These are phyloP conservation scores for Xylariaceae sp. DNA, from an alignment of 2,329 filamentous ascomycete genomes.

Conservation along the genomic window DNA sequence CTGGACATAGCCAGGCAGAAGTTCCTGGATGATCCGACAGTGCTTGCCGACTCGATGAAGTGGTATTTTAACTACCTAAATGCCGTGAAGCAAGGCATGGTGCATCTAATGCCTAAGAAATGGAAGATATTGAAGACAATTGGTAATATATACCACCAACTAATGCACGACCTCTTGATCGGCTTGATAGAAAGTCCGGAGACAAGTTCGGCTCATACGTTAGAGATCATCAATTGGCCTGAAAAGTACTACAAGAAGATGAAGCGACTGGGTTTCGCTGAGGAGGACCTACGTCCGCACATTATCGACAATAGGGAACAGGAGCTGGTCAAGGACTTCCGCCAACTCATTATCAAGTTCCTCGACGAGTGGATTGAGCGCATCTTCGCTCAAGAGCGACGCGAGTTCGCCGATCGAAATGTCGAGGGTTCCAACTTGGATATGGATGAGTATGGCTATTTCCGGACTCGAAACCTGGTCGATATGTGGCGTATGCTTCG, in stretches of 20 bases:
- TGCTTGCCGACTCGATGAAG: slow-evolving; percentile 79
- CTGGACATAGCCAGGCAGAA: slow-evolving; percentile 66
- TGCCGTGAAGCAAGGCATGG: slow-evolving; percentile 89
- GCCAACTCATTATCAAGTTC: slow-evolving; percentile 88
- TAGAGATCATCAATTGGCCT: slow-evolving; percentile 90
- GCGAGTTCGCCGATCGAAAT: slow-evolving; percentile 72
- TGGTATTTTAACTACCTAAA: slow-evolving; percentile 99
- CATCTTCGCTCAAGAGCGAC: slow-evolving; percentile 77
- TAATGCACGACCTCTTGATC: slow-evolving; percentile 93
- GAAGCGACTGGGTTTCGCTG: slow-evolving; percentile 75
- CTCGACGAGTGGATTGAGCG: slow-evolving; percentile 97
- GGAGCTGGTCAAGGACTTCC: slow-evolving; percentile 89
- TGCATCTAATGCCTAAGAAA: slow-evolving; percentile 84
- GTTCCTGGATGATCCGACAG: slow-evolving; percentile 77
- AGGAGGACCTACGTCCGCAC: slow-evolving; percentile 74
- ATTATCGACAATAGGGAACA: slow-evolving; percentile 85
- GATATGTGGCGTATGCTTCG: slow-evolving; percentile 97
- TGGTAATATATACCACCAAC: slow-evolving; percentile 80
- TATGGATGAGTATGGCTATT: slow-evolving; percentile 81
- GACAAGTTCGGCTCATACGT: slow-evolving; percentile 77
- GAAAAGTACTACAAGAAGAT: slow-evolving; percentile 97
- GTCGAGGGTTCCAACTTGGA: slow-evolving; percentile 72
- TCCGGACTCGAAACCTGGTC: slow-evolving; percentile 84
- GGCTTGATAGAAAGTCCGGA: slow-evolving; percentile 77
- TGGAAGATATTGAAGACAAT: slow-evolving; percentile 95